Evolutionary conservation across 192 early-diverging fungal species (phyloP).

Genomic region (Pilobolus umbonatus): DNA sequence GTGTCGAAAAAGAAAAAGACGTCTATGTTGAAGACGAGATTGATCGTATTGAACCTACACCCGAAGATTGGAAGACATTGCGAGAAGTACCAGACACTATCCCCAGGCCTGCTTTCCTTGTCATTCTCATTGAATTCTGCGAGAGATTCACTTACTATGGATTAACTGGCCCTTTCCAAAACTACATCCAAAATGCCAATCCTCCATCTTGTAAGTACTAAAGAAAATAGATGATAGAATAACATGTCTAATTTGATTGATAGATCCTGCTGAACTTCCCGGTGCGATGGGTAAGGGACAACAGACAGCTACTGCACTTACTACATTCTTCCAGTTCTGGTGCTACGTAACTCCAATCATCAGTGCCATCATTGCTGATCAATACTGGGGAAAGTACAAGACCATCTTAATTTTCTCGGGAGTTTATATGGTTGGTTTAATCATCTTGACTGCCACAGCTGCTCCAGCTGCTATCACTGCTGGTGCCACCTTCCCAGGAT

Average conservation of each 20-base stretch:
- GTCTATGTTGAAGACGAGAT: no score
- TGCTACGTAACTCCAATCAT: constrained; percentile 35
- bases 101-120: constrained; percentile 50
- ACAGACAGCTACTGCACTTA: constrained; percentile 43
- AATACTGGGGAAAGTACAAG: constrained; percentile 68
- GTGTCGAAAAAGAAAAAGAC: background rate
- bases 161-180: constrained; percentile 52
- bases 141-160: constrained; percentile 66
- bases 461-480: constrained; percentile 45
- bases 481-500: constrained; percentile 54
- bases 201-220: constrained; percentile 29
- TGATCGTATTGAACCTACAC: constrained; percentile 50
- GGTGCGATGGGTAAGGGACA: constrained; percentile 45
- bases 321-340: constrained; percentile 49
- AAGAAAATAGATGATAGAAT: background rate
- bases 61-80: constrained; percentile 49
- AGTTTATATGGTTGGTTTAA: constrained; percentile 59
- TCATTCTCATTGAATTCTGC: constrained; percentile 56
- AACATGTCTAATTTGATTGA: background rate
- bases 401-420: constrained; percentile 58
- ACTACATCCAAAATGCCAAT: constrained; percentile 48
- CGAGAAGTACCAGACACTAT: constrained; percentile 55
- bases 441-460: constrained; percentile 56
- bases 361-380: constrained; percentile 40
- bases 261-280: constrained; percentile 38